Conservation (phyloP, 495 filamentous ascomycete species). For the Bombardia bombarda region DNA sequence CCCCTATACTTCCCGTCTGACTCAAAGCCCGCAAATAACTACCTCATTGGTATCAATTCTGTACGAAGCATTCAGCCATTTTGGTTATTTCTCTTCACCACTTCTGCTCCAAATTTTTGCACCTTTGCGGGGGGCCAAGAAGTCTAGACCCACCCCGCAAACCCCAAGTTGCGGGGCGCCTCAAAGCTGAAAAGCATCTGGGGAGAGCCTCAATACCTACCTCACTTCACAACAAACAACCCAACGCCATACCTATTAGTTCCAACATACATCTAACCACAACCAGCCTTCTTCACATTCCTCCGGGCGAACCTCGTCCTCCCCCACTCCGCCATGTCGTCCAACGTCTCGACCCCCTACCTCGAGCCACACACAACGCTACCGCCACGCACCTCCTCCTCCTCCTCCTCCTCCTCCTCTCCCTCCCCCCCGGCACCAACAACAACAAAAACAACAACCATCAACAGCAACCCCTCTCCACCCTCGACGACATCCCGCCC, state of each 20-base stretch:
- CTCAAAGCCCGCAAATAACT: no score
- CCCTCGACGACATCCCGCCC: conserved; percentile 29
- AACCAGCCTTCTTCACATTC: conserved; percentile 48
- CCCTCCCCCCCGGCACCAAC: conserved; percentile 2
- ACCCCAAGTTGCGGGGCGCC: no score
- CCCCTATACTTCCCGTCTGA: no score
- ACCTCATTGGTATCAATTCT: no score
- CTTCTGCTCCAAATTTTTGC: no score
- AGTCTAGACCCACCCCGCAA: no score
- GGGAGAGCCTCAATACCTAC: no score
- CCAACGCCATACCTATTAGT: background rate
- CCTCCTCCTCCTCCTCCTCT: conserved; percentile 7
- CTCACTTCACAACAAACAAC: no score
- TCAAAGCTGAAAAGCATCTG: no score
- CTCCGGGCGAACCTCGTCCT: conserved; percentile 49
- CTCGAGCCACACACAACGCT: conserved; percentile 28
- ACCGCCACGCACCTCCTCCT: conserved; percentile 23
- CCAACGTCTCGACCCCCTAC: conserved; percentile 30
- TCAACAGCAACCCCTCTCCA: conserved; percentile 10
- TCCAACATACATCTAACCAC: background rate
- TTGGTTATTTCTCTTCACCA: background rate
- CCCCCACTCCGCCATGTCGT: conserved; percentile 36
- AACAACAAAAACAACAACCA: no score
- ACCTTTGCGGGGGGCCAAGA: no score
- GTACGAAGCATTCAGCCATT: background rate